phyloP scores from a whole-genome alignment of 192 early-diverging fungal species.

The Coemansia reversa region DNA sequence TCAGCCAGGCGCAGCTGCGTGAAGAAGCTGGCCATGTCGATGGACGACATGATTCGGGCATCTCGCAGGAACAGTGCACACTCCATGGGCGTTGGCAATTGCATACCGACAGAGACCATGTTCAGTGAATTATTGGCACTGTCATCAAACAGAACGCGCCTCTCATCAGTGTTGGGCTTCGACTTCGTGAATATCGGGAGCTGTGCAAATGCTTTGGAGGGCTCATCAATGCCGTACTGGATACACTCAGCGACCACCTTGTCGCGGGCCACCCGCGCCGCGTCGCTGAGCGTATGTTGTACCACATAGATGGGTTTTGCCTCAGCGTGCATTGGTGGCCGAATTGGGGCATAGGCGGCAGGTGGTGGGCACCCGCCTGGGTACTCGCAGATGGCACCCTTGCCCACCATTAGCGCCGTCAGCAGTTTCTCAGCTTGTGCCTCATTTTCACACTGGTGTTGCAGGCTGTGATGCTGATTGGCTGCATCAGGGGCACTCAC shows the following conservation, averaged over 20 bases:
- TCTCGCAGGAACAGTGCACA: too few relatives aligned
- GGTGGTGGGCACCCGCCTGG: constrained; percentile 25
- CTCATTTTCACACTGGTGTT: background rate
- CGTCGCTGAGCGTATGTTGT: constrained; percentile 19
- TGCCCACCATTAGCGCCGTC: constrained; percentile 1
- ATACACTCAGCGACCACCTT: too few relatives aligned
- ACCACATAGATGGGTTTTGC: constrained; percentile 2
- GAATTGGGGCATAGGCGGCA: constrained; percentile 14
- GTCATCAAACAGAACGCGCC: constrained; percentile 24
- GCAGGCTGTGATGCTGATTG: too few relatives aligned
- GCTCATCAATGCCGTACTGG: constrained; percentile 33
- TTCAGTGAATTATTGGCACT: constrained; percentile 21
- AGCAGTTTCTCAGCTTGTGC: background rate
- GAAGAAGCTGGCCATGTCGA: too few relatives aligned
- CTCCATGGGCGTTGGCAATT: too few relatives aligned
- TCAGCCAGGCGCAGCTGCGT: too few relatives aligned
- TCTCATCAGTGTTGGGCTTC: constrained; percentile 15
- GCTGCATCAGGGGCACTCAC: too few relatives aligned
- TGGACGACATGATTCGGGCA: too few relatives aligned
- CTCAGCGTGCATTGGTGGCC: constrained; percentile 8
- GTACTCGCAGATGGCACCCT: constrained; percentile 11
- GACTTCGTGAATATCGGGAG: constrained; percentile 14
- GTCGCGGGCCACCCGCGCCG: background rate
- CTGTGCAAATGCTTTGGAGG: background rate
- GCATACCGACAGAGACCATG: constrained; percentile 22